These are phyloP conservation scores for Cymodocea nodosa DNA, from an alignment of 116 monocot species.

Conservation along the genomic window DNA sequence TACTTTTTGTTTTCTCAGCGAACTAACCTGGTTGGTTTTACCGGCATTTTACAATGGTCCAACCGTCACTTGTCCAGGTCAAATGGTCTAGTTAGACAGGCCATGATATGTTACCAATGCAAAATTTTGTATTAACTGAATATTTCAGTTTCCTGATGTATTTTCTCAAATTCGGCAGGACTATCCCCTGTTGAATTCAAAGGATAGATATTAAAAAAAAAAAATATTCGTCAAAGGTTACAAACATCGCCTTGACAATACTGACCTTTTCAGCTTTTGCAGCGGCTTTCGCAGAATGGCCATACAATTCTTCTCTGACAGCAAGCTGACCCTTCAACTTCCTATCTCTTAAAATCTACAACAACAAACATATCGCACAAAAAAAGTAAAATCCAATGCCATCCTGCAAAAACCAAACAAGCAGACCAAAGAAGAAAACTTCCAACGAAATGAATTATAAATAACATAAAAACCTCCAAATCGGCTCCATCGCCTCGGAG, in stretches of 20 bases:
- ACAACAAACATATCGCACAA: background rate
- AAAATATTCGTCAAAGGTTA: too few species aligned
- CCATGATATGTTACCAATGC: too few species aligned
- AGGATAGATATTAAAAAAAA: too few species aligned
- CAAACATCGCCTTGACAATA: background rate
- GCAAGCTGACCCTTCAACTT: constrained; percentile 68
- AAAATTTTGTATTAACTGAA: too few species aligned
- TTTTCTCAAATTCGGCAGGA: too few species aligned
- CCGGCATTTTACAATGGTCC: too few species aligned
- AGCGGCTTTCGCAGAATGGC: constrained; percentile 70
- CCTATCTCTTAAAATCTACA: constrained; percentile 48
- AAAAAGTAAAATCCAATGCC: constrained; percentile 2
- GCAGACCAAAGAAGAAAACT: background rate
- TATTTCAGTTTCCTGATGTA: too few species aligned
- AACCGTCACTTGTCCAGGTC: too few species aligned
- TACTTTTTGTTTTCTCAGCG: too few species aligned
- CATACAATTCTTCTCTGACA: constrained; percentile 65
- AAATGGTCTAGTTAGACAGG: too few species aligned
- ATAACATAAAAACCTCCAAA: constrained; percentile 38
- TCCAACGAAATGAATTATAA: background rate
- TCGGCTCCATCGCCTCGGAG: constrained; percentile 55
- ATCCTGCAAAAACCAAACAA: background rate
- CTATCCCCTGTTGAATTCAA: too few species aligned
- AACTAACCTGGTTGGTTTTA: too few species aligned
- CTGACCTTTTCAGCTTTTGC: constrained; percentile 81